phyloP scores from a whole-genome alignment of 1,284 basidiomycete genomes.

The Trichosporon sp. region DNA sequence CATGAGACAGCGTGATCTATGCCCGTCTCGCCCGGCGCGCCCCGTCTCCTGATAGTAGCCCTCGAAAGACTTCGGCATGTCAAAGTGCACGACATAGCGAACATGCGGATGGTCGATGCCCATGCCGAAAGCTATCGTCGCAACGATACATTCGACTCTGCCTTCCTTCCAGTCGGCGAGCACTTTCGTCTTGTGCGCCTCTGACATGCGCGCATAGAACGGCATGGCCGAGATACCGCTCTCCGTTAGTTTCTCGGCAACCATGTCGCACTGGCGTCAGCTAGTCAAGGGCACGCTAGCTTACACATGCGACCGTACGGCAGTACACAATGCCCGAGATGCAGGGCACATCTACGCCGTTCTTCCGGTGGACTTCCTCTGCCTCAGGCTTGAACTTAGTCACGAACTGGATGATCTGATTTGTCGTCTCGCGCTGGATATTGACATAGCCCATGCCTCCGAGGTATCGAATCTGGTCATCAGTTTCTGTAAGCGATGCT shows the following conservation, averaged over 20 bases:
- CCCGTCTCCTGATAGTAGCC: conserved; percentile 87
- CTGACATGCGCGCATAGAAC: conserved; percentile 64
- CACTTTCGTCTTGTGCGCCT: conserved; percentile 52
- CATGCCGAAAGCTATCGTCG: conserved; percentile 77
- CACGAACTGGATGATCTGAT: conserved; percentile 63
- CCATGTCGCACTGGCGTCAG: conserved; percentile 18
- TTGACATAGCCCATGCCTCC: background rate
- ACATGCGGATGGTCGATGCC: conserved; percentile 82
- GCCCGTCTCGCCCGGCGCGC: conserved; percentile 75
- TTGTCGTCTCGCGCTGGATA: background rate
- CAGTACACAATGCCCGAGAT: conserved; percentile 79
- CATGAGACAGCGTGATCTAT: conserved; percentile 67
- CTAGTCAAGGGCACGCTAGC: background rate
- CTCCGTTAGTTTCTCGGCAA: conserved; percentile 58
- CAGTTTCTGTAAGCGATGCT: background rate
- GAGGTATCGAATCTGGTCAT: conserved; percentile 6
- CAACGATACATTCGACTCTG: conserved; percentile 51
- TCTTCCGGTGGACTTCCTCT: conserved; percentile 17
- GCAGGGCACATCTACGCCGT: conserved; percentile 39
- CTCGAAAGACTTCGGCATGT: conserved; percentile 76
- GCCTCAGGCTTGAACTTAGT: conserved; percentile 28
- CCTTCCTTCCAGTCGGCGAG: conserved; percentile 56
- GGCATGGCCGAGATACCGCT: conserved; percentile 64
- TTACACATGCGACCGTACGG: conserved; percentile 46
- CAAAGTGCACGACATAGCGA: conserved; percentile 56